A percentile compares a stretch with the other conserved stretches of the same genome.
Conservation (phyloP, 495 filamentous ascomycete genomes). For the Aspergillus cavernicola region DNA sequence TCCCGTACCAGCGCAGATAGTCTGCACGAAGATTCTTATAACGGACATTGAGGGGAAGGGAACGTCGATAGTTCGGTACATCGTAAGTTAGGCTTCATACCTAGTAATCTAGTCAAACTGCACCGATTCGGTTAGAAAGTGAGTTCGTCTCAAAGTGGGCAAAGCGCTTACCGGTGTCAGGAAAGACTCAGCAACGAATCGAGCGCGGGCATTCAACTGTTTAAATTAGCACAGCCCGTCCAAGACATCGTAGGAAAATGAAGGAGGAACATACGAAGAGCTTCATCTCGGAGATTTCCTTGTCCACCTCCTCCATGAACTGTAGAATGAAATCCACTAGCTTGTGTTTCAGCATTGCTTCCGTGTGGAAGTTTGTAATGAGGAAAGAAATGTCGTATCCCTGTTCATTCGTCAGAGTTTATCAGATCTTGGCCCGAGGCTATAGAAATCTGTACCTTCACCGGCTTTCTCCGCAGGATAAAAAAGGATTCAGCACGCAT, state of each 20-base stretch:
- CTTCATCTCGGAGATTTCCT: slow-evolving; percentile 99
- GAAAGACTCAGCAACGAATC: slow-evolving; percentile 98
- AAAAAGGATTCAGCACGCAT: slow-evolving; percentile 98
- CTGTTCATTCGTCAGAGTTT: slow-evolving; percentile 41
- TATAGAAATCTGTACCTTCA: slow-evolving; percentile 59
- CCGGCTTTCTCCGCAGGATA: slow-evolving; percentile 88
- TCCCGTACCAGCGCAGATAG: not conserved
- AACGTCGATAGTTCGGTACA: not conserved
- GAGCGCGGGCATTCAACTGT: slow-evolving; percentile 92
- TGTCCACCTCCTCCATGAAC: slow-evolving; percentile 99
- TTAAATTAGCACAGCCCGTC: slow-evolving; percentile 18
- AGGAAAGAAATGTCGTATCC: slow-evolving; percentile 99
- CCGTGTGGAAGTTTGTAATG: slow-evolving; percentile 97
- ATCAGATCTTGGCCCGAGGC: not conserved
- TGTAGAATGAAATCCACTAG: slow-evolving; percentile 98
- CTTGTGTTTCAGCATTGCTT: slow-evolving; percentile 97
- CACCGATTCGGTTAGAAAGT: slow-evolving; percentile 1
- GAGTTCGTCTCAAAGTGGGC: not conserved
- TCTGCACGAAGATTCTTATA: not conserved
- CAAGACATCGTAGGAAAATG: slow-evolving; percentile 13
- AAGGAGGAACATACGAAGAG: slow-evolving; percentile 73
- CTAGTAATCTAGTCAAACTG: slow-evolving; percentile 43
- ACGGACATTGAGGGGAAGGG: not conserved
- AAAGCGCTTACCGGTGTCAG: slow-evolving; percentile 74
- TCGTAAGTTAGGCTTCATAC: not conserved